These are phyloP conservation scores for Hypoxylon perforatum DNA, from an alignment of 495 filamentous ascomycete genomes.

Conservation along the genomic window DNA sequence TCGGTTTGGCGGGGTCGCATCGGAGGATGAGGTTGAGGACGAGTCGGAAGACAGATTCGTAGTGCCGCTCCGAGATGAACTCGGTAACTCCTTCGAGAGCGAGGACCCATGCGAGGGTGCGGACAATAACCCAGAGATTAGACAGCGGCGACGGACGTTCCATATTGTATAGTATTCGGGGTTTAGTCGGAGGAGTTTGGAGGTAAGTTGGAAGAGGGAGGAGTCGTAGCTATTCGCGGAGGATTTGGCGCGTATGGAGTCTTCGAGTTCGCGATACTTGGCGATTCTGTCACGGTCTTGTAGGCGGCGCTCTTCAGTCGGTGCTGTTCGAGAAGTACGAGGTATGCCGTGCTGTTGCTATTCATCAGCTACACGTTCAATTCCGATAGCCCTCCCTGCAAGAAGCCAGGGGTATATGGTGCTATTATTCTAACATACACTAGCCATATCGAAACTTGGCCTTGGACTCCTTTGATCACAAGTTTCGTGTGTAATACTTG, in stretches of 20 bases:
- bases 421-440: slow-evolving; percentile 51
- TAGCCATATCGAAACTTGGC: slow-evolving; percentile 56
- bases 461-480: no score
- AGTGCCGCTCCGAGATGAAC: slow-evolving; percentile 62
- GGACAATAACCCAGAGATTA: slow-evolving; percentile 67
- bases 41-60: slow-evolving; percentile 61
- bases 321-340: slow-evolving; percentile 68
- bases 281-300: slow-evolving; percentile 81
- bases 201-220: slow-evolving; percentile 77
- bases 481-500: not conserved
- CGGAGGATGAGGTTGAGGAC: slow-evolving; percentile 60
- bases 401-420: not conserved
- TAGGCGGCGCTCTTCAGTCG: slow-evolving; percentile 72
- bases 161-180: slow-evolving; percentile 99
- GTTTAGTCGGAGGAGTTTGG: slow-evolving; percentile 83
- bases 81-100: slow-evolving; percentile 68
- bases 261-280: slow-evolving; percentile 79
- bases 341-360: slow-evolving; percentile 80
- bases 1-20: slow-evolving; percentile 58
- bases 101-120: slow-evolving; percentile 60
- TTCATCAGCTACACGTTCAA: slow-evolving; percentile 41
- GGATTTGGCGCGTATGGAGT: slow-evolving; percentile 68
- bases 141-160: slow-evolving; percentile 86
- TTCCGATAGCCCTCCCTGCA: not conserved
- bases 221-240: slow-evolving; percentile 67